phyloP scores from a whole-genome alignment of 139 green algal genomes.

The Chlamydomonas asymmetrica region DNA sequence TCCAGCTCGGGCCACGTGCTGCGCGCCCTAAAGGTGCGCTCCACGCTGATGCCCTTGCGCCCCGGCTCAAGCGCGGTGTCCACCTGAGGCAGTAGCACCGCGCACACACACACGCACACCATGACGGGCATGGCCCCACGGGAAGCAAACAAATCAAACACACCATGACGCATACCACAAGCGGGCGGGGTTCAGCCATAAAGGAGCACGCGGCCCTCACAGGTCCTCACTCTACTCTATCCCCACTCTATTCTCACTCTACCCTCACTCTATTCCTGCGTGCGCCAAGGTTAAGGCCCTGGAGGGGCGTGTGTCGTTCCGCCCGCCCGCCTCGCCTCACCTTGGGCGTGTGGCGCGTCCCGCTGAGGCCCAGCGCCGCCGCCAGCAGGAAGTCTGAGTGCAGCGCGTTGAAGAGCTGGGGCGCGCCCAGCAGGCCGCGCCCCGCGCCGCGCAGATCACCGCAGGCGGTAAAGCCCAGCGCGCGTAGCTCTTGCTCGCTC shows the following conservation, averaged over 20 bases:
- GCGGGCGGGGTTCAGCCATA: too few relatives aligned
- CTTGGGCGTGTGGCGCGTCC: conserved; percentile 32
- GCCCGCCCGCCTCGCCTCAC: too few relatives aligned
- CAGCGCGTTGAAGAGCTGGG: conserved; percentile 63
- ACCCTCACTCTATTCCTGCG: too few relatives aligned
- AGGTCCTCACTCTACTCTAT: too few relatives aligned
- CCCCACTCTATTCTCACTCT: too few relatives aligned
- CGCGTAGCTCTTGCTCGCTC: conserved; percentile 66
- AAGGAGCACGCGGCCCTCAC: too few relatives aligned
- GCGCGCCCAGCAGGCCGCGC: conserved; percentile 61
- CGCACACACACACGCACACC: not conserved
- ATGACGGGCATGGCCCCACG: not conserved
- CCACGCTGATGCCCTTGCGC: conserved; percentile 82
- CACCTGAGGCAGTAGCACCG: not conserved
- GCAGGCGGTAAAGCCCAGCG: conserved; percentile 62
- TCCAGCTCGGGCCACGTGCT: conserved; percentile 44
- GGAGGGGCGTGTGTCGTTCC: too few relatives aligned
- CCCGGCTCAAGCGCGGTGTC: conserved; percentile 22
- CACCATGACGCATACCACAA: too few relatives aligned
- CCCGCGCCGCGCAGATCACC: conserved; percentile 56
- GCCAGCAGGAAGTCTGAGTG: conserved; percentile 66
- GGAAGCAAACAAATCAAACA: too few relatives aligned
- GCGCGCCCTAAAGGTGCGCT: conserved; percentile 77
- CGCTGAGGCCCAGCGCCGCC: conserved; percentile 46
- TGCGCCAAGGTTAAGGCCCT: too few relatives aligned